Evolutionary conservation across 306 rosid genomes (phyloP).

Genomic region (Sphenostylis stenocarpa): DNA sequence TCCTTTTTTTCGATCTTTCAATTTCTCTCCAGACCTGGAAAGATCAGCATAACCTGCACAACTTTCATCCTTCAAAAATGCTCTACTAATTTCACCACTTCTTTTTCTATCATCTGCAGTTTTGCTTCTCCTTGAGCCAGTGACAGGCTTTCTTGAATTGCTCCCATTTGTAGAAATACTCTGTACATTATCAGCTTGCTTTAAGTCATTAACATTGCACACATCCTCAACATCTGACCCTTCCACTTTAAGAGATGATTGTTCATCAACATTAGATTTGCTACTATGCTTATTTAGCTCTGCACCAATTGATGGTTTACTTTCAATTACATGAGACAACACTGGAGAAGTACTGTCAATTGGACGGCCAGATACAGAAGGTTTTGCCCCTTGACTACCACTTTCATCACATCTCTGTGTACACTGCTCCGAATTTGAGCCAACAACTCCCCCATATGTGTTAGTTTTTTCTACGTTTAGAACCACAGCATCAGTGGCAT

Average conservation of each 20-base stretch:
- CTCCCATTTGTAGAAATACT: conserved; percentile 43
- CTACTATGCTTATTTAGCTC: conserved; percentile 41
- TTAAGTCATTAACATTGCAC: conserved; percentile 31
- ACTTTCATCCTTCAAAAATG: conserved; percentile 41
- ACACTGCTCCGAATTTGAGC: conserved; percentile 61
- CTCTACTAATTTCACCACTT: conserved; percentile 32
- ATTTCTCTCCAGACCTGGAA: conserved; percentile 43
- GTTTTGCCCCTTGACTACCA: conserved; percentile 45
- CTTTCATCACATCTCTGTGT: conserved; percentile 56
- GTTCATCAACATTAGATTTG: conserved; percentile 28
- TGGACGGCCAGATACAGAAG: conserved; percentile 38
- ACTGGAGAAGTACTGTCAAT: conserved; percentile 46
- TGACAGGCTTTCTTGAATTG: conserved; percentile 48
- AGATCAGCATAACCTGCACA: conserved; percentile 32
- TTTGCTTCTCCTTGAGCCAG: conserved; percentile 46
- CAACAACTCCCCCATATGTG: conserved; percentile 44
- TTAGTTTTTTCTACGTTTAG: conserved; percentile 38
- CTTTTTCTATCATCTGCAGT: conserved; percentile 43
- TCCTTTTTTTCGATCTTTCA: conserved; percentile 49
- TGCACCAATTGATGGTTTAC: conserved; percentile 35
- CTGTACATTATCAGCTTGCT: conserved; percentile 39
- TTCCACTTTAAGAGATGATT: conserved; percentile 17
- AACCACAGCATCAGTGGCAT: conserved; percentile 39
- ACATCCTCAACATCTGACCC: conserved; percentile 30
- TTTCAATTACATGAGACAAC: conserved; percentile 43